Evolutionary conservation across 2,329 filamentous ascomycete species (phyloP), one percentile per base, ranked within the genome.

Genomic region (Metarhizium album): DNA sequence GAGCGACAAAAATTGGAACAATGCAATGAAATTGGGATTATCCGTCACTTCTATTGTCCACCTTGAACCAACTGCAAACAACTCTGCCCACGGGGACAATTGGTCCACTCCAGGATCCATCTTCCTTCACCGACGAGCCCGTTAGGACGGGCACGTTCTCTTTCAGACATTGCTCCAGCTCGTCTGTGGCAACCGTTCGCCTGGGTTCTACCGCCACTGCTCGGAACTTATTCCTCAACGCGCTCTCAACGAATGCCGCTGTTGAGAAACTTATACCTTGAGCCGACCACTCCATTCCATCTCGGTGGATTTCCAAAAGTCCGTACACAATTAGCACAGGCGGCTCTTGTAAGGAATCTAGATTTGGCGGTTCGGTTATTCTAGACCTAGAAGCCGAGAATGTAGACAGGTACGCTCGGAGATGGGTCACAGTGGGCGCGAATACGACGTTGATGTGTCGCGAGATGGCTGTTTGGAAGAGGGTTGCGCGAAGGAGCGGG

Each of bases 371-470:
- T 2, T 68, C 52, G 0, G 65, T 53, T 0, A 71, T 58, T 16
- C 58, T 64, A 8, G 70, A 69, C 50, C 69, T 62, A 1, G 58
- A 55, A 2, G 64, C 55, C 18, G 68, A 68, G 53, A 80, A 76
- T 48, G 79, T 74, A 42, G 84, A 74, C 18, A 96, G 74, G 60
- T 84, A 87, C 35, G 87, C 87, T 49, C 88, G 83, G 6, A 95
- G 77, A 64, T 87, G 83, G 22, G 86, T 82, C 49, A 93, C 76
- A 2, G 85, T 88, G 0, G 87, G 82, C 50, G 82, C 78, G 67
- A 94, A 96, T 35, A 80, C 70, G 8, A 90, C 66, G 50, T 79
- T 80, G 55, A 94, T 76, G 59, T 83, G 80, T 29, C 81, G 78
- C 7, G 87, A 84, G 3, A 78, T 75, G 45, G 83, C 79, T 27